phyloP scores from a whole-genome alignment of 768 basidiomycete species.

The Podaxis mareebaensis region DNA sequence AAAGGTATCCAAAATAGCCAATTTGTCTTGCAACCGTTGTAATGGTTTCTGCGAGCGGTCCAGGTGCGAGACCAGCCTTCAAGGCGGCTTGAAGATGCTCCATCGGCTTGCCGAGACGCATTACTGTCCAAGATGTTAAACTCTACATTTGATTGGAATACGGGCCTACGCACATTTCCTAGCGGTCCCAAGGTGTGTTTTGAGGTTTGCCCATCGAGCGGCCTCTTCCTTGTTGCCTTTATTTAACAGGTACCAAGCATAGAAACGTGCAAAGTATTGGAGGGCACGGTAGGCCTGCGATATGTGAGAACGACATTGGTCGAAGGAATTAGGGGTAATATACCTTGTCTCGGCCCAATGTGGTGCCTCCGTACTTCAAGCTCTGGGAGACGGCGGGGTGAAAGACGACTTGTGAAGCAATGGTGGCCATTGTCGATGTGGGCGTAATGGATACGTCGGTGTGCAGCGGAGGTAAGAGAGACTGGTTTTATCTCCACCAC shows the following conservation, averaged over 20 bases:
- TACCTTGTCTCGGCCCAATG: conserved; percentile 91
- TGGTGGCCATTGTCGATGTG: conserved; percentile 39
- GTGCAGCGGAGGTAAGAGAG: conserved; percentile 4
- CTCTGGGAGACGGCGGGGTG: conserved; percentile 79
- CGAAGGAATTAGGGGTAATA: conserved; percentile 6
- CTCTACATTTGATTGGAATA: neutral
- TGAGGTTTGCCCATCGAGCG: conserved; percentile 80
- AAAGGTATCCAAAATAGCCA: conserved; percentile 84
- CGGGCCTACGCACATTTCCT: conserved; percentile 69
- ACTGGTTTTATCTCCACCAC: conserved; percentile 16
- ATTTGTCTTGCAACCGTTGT: conserved; percentile 82
- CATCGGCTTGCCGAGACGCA: conserved; percentile 91
- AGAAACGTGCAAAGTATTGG: conserved; percentile 89
- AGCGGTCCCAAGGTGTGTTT: conserved; percentile 78
- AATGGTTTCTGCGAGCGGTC: conserved; percentile 68
- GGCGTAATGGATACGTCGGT: conserved; percentile 2
- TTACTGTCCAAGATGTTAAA: conserved; percentile 49
- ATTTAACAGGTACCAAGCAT: conserved; percentile 77
- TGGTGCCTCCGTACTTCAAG: conserved; percentile 78
- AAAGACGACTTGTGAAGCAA: conserved; percentile 78
- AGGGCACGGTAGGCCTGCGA: conserved; percentile 80
- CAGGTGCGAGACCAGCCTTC: conserved; percentile 57
- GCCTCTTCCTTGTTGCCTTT: conserved; percentile 73
- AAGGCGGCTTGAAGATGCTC: conserved; percentile 93
- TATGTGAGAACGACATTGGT: conserved; percentile 1